These are phyloP conservation scores for Sphaceloma murrayae DNA, from an alignment of 2,329 filamentous ascomycete species.

Conservation along the genomic window DNA sequence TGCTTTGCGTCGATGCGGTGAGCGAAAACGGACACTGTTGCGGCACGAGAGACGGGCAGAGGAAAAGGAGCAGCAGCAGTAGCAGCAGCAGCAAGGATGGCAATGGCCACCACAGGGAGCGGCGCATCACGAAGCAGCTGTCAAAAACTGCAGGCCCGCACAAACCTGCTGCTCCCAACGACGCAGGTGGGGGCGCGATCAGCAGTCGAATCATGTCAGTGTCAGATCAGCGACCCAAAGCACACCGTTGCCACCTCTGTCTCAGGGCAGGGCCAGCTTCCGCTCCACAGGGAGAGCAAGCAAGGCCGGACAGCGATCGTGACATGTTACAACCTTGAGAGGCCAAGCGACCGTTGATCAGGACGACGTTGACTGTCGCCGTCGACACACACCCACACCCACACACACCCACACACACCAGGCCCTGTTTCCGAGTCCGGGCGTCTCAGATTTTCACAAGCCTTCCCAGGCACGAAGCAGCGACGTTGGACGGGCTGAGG, in stretches of 20 bases:
- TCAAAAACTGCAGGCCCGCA: constrained; percentile 12
- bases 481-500: background rate
- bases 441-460: constrained; percentile 4
- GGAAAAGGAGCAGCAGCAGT: too few species aligned
- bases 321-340: background rate
- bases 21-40: too few species aligned
- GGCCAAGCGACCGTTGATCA: constrained; percentile 10
- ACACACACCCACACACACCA: too few species aligned
- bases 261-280: constrained; percentile 10
- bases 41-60: too few species aligned
- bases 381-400: too few species aligned
- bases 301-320: constrained; percentile 7
- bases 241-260: constrained; percentile 11
- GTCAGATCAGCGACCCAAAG: constrained; percentile 1
- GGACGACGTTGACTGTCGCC: constrained; percentile 10
- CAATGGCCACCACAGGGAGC: background rate
- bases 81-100: background rate
- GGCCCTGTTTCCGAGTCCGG: constrained; percentile 9
- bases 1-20: too few species aligned
- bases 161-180: constrained; percentile 14
- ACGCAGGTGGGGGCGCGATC: constrained; percentile 11
- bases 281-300: too few species aligned
- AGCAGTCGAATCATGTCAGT: constrained; percentile 11
- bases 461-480: background rate
- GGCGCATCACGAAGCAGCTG: constrained; percentile 5